These are phyloP conservation scores for Trichocomaceae sp. DNA, from an alignment of 2,329 filamentous ascomycete genomes.

Conservation along the genomic window DNA sequence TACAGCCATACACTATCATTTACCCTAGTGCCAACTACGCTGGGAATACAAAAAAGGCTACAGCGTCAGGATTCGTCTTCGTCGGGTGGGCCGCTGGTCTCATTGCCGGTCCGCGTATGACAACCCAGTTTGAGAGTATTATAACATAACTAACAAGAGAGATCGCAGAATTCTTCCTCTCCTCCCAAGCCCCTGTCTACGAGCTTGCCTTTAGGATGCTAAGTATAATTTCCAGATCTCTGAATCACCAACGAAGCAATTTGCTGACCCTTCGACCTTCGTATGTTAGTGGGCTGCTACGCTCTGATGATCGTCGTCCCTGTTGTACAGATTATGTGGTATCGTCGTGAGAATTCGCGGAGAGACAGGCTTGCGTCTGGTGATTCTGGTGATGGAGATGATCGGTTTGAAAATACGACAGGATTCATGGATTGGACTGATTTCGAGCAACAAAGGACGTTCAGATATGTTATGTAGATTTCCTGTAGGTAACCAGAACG, in stretches of 20 bases:
- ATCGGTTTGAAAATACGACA: background rate
- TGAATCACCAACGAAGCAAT: background rate
- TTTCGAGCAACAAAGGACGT: background rate
- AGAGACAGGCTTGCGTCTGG: background rate
- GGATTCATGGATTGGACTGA: background rate
- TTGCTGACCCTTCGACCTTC: background rate
- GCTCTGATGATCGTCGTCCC: background rate
- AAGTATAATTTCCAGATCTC: background rate
- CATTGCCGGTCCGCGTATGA: background rate
- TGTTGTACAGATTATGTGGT: background rate
- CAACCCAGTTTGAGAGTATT: background rate
- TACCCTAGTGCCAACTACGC: background rate
- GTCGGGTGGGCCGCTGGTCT: background rate
- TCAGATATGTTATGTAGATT: background rate
- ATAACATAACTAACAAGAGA: background rate
- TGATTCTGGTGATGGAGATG: background rate
- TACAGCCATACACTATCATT: background rate
- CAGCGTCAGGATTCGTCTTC: background rate
- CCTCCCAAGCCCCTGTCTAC: background rate
- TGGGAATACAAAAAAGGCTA: background rate
- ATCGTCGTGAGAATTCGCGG: background rate
- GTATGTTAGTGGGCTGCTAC: background rate
- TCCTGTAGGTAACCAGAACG: no score
- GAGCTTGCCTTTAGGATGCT: background rate
- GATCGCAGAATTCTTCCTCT: background rate